phyloP scores from a whole-genome alignment of 2,329 filamentous ascomycete genomes.

The Aspergillus quadrilineatus region DNA sequence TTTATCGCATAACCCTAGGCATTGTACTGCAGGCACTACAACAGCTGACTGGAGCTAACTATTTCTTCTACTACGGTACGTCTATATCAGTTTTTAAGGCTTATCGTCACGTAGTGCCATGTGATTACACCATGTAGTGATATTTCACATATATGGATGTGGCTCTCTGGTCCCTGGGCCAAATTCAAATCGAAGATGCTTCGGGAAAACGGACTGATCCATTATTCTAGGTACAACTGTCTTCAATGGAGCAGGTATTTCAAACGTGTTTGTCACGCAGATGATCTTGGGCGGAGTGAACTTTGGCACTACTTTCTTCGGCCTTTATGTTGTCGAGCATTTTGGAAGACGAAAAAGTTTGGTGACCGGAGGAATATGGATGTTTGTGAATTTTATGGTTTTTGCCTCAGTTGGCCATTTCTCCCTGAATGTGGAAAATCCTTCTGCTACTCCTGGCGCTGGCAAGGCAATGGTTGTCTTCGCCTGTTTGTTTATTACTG shows the following conservation, averaged over 20 bases:
- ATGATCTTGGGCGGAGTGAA: slow-evolving; percentile 67
- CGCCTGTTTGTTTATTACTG: slow-evolving; percentile 69
- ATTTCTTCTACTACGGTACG: slow-evolving; percentile 54
- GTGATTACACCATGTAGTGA: too few relatives aligned
- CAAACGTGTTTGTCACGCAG: slow-evolving; percentile 62
- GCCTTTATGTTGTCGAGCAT: slow-evolving; percentile 67
- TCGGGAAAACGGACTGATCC: too few relatives aligned
- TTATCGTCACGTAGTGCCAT: not conserved
- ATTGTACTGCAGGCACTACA: slow-evolving; percentile 45
- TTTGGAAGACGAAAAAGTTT: slow-evolving; percentile 68
- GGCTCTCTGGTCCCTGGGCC: too few relatives aligned
- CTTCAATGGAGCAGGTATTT: slow-evolving; percentile 64
- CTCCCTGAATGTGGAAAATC: slow-evolving; percentile 36
- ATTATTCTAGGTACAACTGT: slow-evolving; percentile 20
- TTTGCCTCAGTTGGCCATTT: slow-evolving; percentile 61
- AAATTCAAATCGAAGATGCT: too few relatives aligned
- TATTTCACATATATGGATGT: too few relatives aligned
- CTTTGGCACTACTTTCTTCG: slow-evolving; percentile 63
- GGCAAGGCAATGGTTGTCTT: slow-evolving; percentile 69
- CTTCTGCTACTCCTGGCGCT: slow-evolving; percentile 45
- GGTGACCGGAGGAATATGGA: slow-evolving; percentile 66
- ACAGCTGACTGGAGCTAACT: slow-evolving; percentile 47
- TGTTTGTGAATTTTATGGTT: slow-evolving; percentile 63
- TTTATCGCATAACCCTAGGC: slow-evolving; percentile 42
- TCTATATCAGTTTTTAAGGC: not conserved